Base-by-base conservation (phyloP, 495 filamentous ascomycete genomes). In the Tuber magnatum region DNA sequence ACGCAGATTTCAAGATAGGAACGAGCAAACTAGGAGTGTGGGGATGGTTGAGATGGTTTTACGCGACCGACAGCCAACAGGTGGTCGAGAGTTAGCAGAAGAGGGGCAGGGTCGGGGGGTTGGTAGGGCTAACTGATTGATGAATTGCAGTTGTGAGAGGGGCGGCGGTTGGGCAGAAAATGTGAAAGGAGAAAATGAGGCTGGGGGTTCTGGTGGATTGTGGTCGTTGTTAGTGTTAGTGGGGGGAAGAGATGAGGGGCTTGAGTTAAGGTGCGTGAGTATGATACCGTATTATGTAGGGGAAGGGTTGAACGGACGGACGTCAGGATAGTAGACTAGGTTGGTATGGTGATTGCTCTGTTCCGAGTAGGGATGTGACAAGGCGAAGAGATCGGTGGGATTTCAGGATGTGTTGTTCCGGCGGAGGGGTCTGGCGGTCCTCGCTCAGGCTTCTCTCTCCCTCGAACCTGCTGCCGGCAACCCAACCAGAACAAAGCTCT, bases 391-490 rank as follows among this genome's bases (percentile, higher is more conserved):
- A 65, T 32, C 12, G 28, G 56, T 35, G 56, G 28, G 28, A 65
- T 35, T 65, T 35, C 28, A 65, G 56, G 56, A 28, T 65, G 56
- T 32, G 56, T 35, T 65, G 46, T 51, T 51, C 22, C n/a, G 16
- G 46, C 46, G 24, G 22, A 51, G 46, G 24, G 46, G 22, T 51
- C n/a, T 56, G 28, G 16, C 56, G 28, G n/a, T 28, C 56, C 56
- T 65, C 56, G 18, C 75, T 40, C 71, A 46, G 43, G 43, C 68
- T 68, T 39, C 71, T 78, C 44, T 72, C 70, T 43, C 71, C 35
- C 56, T 76, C 39, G 75, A 48, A 48, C 56, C 32, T 7, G 28
- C 56, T 18, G 28, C 56, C 56, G 28, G 28, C 28, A 65, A 61
- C n/a, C n/a, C 28, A 32, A 65, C 56, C 56, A 65, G n/a, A 65